Conservation (phyloP, 768 basidiomycete species). For the Rhodotorula kratochvilovae region DNA sequence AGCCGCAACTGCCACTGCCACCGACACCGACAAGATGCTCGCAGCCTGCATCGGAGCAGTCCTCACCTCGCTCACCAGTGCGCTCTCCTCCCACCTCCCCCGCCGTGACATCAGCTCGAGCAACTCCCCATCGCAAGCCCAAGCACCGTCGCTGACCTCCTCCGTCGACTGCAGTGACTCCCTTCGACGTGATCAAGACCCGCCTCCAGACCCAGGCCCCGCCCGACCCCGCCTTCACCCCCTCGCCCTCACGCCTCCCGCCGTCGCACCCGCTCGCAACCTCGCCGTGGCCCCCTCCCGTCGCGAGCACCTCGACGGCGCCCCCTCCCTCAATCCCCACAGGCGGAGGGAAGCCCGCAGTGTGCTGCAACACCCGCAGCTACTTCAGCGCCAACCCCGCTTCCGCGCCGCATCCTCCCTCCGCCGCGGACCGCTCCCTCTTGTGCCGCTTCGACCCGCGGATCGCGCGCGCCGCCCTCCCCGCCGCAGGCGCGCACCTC, state of each 20-base stretch:
- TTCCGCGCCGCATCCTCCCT: constrained; percentile 25
- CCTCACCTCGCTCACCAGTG: constrained; percentile 41
- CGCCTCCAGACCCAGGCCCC: constrained; percentile 71
- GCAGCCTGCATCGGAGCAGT: constrained; percentile 41
- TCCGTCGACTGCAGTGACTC: constrained; percentile 68
- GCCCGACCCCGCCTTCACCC: constrained; percentile 51
- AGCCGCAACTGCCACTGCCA: neutral
- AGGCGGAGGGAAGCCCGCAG: too few species aligned
- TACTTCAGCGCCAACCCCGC: constrained; percentile 11
- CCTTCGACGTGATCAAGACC: constrained; percentile 97
- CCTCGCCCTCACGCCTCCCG: neutral
- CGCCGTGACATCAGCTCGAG: neutral
- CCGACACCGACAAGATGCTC: constrained; percentile 38
- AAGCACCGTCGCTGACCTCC: neutral
- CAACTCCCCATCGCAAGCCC: too few species aligned
- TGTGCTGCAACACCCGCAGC: neutral
- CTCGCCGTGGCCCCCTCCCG: constrained; percentile 25
- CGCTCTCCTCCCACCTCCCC: neutral
- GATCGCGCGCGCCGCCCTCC: constrained; percentile 21
- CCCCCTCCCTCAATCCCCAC: neutral
- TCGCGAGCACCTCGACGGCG: constrained; percentile 25
- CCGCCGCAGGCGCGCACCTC: constrained; percentile 42
- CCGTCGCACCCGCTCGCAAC: neutral
- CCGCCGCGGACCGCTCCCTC: constrained; percentile 20
- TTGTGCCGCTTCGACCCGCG: constrained; percentile 40